Base-by-base conservation (phyloP, 805 yeast species). In the Gaillardinia entomophila region DNA sequence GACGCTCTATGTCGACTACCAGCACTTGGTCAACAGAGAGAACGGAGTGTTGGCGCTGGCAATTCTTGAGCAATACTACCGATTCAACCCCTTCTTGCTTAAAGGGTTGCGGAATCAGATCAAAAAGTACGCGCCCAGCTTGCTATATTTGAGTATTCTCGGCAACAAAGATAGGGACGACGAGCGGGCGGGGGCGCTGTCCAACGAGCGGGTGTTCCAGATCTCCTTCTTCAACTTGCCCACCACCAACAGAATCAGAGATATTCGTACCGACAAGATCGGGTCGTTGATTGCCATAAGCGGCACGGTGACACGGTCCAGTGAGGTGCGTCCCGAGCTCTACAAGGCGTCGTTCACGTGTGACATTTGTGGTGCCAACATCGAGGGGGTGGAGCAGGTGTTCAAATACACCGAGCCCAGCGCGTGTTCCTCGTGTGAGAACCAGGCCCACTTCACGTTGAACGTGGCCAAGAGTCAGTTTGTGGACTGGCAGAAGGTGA, bases 321-420 rank as follows among this genome's bases (percentile, higher is more conserved):
- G 94, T 15, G 97, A 92, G 61, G 97, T 92, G 10, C 76, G 97
- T 36, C 98, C 98, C 0, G 98, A 92, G 58, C 70, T 92, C 40
- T 86, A 71, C 65, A 77, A 73, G 38, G 98, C 87, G 11, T 73
- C 89, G 17, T 92, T 92, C 57, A 77, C 85, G 2, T 92, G 98
- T 66, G 95, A 86, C 48, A 65, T 77, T 53, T 92, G 98, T 58
- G 74, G 83, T 31, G 84, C 96, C 0, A 65, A 82, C 1, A 81
- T 89, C 12, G 90, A 84, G 45, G 89, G 87, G 40, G 83, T 92
- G 14, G 97, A 92, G 52, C 98, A 92, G 61, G 75, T 80, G 27
- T 92, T 90, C 71, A 83, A 79, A 52, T 92, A 80, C 61, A 90
- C 97, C 8, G 96, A 90, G 57, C 98, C 98, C 28, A 82, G 92